A percentile compares a stretch with the other conserved stretches of the same genome.
Conservation (phyloP, 495 filamentous ascomycete genomes). For the Sabuloglossum arenarium region DNA sequence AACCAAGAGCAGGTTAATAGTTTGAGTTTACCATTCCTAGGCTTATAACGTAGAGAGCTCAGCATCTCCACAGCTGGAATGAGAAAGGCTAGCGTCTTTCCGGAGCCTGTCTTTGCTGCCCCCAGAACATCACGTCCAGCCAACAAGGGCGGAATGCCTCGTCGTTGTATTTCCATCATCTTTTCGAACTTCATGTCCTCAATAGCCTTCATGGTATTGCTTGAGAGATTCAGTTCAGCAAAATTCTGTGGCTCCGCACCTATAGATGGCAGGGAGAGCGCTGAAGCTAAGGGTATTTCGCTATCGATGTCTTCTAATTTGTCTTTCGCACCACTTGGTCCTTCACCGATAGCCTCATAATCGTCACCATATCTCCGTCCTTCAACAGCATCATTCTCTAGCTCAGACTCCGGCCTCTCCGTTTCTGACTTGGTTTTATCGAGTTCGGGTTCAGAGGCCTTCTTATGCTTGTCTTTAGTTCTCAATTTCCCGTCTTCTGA, state of each 20-base stretch:
- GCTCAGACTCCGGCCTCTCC: conserved; percentile 2
- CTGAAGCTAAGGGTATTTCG: conserved; percentile 29
- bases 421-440: neutral
- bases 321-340: neutral
- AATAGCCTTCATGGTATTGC: conserved; percentile 74
- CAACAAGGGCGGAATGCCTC: conserved; percentile 70
- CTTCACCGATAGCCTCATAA: conserved; percentile 3
- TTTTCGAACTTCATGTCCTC: conserved; percentile 77
- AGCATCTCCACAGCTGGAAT: conserved; percentile 94
- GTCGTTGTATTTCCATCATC: conserved; percentile 90
- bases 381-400: neutral
- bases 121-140: conserved; percentile 87
- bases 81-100: conserved; percentile 88
- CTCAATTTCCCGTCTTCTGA: conserved; percentile 2
- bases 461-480: conserved; percentile 12
- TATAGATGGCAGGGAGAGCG: conserved; percentile 33
- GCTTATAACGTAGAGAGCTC: conserved; percentile 71
- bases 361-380: conserved; percentile 4
- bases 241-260: conserved; percentile 40
- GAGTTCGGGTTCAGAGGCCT: conserved; percentile 5
- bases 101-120: conserved; percentile 89
- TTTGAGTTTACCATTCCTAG: conserved; percentile 33
- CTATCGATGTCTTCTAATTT: conserved; percentile 7
- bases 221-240: conserved; percentile 63
- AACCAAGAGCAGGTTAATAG: conserved; percentile 6